Percentiles rank a stretch among this genome's conserved stretches.
These are phyloP conservation scores for Termitomyces sp. DNA, from an alignment of 1,284 basidiomycete species.

Conservation along the genomic window DNA sequence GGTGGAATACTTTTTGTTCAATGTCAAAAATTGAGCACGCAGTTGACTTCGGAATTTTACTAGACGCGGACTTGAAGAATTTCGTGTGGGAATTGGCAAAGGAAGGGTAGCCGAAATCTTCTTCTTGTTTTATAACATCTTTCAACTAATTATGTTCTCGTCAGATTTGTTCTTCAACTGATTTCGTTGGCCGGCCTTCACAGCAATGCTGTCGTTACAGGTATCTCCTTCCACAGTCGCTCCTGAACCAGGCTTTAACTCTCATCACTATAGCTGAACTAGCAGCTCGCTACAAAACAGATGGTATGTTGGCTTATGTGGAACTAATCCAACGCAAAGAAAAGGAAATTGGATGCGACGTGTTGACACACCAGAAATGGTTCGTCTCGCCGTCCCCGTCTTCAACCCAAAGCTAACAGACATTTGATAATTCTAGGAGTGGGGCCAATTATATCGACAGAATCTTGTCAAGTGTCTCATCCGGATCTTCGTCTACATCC, in stretches of 20 bases:
- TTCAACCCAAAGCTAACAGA: conserved; percentile 4
- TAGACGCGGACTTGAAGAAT: conserved; percentile 72
- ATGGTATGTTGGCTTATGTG: conserved; percentile 87
- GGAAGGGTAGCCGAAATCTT: conserved; percentile 65
- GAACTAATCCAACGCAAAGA: conserved; percentile 83
- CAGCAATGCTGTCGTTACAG: conserved; percentile 76
- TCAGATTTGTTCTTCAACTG: conserved; percentile 77
- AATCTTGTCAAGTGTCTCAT: conserved; percentile 72
- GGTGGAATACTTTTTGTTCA: conserved; percentile 33
- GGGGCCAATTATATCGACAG: conserved; percentile 85
- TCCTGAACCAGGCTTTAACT: background rate
- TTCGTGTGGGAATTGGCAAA: conserved; percentile 92
- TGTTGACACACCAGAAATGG: conserved; percentile 91
- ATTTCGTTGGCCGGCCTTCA: conserved; percentile 88
- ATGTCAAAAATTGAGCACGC: background rate
- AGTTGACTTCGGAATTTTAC: background rate
- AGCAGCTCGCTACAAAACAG: conserved; percentile 69
- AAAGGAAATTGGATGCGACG: conserved; percentile 87
- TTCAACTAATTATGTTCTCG: background rate
- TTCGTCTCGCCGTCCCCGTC: conserved; percentile 25
- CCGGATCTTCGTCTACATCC: conserved; percentile 79
- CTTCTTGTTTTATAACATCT: background rate
- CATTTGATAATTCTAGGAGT: conserved; percentile 48
- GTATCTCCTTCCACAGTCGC: conserved; percentile 37
- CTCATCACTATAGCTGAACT: conserved; percentile 57